Conservation (phyloP, 73 alveolate genomes). For the Blepharisma stoltei region DNA sequence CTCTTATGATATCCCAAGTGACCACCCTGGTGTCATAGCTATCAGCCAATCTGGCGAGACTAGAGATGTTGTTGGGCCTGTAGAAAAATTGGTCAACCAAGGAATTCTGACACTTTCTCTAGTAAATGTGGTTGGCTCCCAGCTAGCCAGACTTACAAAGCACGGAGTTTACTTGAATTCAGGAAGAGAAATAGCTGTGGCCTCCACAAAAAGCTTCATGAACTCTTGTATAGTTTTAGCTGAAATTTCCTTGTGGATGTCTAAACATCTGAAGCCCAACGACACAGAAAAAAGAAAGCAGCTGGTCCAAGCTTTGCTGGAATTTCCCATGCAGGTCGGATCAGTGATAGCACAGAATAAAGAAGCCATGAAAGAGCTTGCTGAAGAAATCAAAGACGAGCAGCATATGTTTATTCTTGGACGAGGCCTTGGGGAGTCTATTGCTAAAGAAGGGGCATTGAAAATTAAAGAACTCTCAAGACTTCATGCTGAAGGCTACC, state of each 20-base stretch:
- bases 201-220: conserved; percentile 81
- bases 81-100: conserved; percentile 41
- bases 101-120: conserved; percentile 66
- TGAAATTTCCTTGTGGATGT: conserved; percentile 46
- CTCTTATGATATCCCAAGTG: conserved; percentile 42
- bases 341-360: conserved; percentile 37
- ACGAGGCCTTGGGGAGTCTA: conserved; percentile 79
- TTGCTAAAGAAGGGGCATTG: conserved; percentile 96
- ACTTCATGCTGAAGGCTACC: conserved; percentile 91
- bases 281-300: neutral
- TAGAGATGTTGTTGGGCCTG: conserved; percentile 67
- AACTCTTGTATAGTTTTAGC: conserved; percentile 40
- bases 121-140: conserved; percentile 76
- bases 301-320: conserved; percentile 30
- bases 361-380: conserved; percentile 46
- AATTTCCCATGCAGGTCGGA: conserved; percentile 49
- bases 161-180: conserved; percentile 86
- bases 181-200: conserved; percentile 91
- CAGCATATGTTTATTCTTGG: conserved; percentile 73
- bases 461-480: conserved; percentile 91
- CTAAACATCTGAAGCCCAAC: conserved; percentile 20
- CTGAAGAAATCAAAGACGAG: conserved; percentile 42
- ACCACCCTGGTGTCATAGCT: conserved; percentile 61
- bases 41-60: conserved; percentile 88
- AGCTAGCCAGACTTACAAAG: conserved; percentile 69